phyloP scores from a whole-genome alignment of 352 stramenopile genomes.

The Pythium biforme region DNA sequence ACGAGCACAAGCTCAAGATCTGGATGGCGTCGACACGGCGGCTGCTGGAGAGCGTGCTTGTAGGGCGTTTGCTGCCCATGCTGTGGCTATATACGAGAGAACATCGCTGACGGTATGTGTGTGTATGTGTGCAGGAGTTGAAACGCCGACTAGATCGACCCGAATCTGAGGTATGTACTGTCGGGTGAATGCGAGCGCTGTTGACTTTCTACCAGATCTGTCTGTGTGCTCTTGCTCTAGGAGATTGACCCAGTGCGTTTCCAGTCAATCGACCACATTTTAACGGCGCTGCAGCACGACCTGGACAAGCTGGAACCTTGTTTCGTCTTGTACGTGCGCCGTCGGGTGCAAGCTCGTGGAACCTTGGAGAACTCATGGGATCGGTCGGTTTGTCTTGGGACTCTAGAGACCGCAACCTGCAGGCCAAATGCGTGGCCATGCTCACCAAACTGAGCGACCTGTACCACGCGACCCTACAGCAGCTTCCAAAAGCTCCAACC shows the following conservation, averaged over 20 bases:
- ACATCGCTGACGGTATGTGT: neutral
- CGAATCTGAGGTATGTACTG: conserved; percentile 12
- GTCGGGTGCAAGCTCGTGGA: no score
- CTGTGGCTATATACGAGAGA: neutral
- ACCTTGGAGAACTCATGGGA: no score
- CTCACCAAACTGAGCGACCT: conserved; percentile 17
- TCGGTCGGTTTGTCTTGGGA: neutral
- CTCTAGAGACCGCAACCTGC: conserved; percentile 21
- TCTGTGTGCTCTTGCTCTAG: neutral
- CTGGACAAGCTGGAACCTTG: conserved; percentile 11
- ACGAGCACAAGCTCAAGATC: conserved; percentile 19
- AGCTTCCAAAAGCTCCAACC: neutral
- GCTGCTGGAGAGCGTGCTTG: conserved; percentile 24
- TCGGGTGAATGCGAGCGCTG: no score
- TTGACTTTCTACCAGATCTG: no score
- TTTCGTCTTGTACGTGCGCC: conserved; percentile 15
- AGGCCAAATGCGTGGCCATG: conserved; percentile 24
- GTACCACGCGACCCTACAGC: conserved; percentile 5
- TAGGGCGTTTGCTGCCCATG: no score
- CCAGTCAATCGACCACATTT: conserved; percentile 19
- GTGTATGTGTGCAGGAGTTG: conserved; percentile 5
- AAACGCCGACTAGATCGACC: conserved; percentile 20
- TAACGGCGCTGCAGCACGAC: conserved; percentile 6
- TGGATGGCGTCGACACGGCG: conserved; percentile 27
- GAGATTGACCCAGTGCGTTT: conserved; percentile 12